These are phyloP conservation scores for Neofusicoccum umdonicola DNA, from an alignment of 2,329 filamentous ascomycete genomes.

Conservation along the genomic window DNA sequence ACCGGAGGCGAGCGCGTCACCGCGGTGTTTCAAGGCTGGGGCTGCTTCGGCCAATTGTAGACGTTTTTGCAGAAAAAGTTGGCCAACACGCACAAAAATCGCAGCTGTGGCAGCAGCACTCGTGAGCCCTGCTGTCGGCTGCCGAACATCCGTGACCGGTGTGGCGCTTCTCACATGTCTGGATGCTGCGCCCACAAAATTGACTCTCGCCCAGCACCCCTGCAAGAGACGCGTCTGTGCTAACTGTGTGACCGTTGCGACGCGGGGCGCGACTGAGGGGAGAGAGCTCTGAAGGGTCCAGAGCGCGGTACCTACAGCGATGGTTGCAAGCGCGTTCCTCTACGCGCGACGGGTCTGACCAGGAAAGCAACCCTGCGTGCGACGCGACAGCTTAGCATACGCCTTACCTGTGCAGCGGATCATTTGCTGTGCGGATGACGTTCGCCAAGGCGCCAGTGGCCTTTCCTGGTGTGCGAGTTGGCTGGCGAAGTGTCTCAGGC, in stretches of 20 bases:
- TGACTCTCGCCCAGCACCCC: background rate
- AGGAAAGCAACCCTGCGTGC: background rate
- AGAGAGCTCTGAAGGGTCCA: background rate
- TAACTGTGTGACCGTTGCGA: background rate
- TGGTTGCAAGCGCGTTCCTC: background rate
- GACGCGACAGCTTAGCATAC: background rate
- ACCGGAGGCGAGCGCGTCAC: background rate
- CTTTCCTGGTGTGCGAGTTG: background rate
- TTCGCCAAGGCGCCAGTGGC: background rate
- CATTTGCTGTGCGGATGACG: background rate
- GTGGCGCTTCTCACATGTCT: background rate
- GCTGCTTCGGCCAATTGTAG: background rate
- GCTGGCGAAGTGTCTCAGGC: no score
- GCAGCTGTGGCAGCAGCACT: background rate
- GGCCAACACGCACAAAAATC: background rate
- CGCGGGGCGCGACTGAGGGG: background rate
- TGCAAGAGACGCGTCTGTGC: constrained; percentile 1
- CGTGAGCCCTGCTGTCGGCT: background rate
- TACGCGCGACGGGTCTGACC: background rate
- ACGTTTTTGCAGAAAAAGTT: background rate
- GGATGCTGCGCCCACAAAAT: background rate
- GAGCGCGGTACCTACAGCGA: background rate
- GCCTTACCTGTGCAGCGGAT: background rate
- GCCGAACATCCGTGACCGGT: constrained; percentile 12
- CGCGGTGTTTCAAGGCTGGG: background rate